Evolutionary conservation across 2,329 filamentous ascomycete species (phyloP).

Genomic region (Beauveria varroae): DNA sequence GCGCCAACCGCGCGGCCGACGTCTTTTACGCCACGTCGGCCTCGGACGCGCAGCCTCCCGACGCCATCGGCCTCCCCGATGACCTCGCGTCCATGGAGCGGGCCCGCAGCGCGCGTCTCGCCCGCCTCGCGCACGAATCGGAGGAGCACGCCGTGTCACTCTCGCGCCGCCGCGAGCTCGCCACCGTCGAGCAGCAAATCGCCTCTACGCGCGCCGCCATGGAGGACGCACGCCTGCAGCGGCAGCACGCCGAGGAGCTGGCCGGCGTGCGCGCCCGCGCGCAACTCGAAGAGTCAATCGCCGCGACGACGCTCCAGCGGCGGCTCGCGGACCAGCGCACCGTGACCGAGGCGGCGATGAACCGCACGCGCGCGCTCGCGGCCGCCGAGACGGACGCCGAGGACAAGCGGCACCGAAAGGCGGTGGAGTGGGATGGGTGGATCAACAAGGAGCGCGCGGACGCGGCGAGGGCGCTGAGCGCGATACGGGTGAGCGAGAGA

Average conservation of each 20-base stretch:
- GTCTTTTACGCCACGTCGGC: constrained; percentile 47
- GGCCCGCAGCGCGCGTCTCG: constrained; percentile 38
- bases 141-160: constrained; percentile 43
- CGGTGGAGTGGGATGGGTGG: constrained; percentile 42
- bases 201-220: constrained; percentile 36
- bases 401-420: constrained; percentile 32
- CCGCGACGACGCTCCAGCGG: constrained; percentile 24
- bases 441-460: constrained; percentile 38
- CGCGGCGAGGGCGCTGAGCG: constrained; percentile 42
- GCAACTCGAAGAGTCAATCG: constrained; percentile 37
- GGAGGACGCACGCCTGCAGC: constrained; percentile 42
- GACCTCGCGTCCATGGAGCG: constrained; percentile 43
- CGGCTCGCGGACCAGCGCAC: constrained; percentile 39
- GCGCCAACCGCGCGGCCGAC: constrained; percentile 44
- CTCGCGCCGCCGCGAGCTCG: constrained; percentile 43
- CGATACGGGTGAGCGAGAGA: constrained; percentile 41
- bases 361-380: constrained; percentile 36
- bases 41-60: constrained; percentile 42
- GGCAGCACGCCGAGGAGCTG: constrained; percentile 39
- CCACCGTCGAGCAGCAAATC: constrained; percentile 43
- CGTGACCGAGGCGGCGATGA: constrained; percentile 37
- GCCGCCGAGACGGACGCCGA: constrained; percentile 41
- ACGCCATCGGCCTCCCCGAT: constrained; percentile 43
- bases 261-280: constrained; percentile 35
- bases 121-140: constrained; percentile 37